Evolutionary conservation across 805 yeast species (phyloP).

Genomic region (Candida montana): DNA sequence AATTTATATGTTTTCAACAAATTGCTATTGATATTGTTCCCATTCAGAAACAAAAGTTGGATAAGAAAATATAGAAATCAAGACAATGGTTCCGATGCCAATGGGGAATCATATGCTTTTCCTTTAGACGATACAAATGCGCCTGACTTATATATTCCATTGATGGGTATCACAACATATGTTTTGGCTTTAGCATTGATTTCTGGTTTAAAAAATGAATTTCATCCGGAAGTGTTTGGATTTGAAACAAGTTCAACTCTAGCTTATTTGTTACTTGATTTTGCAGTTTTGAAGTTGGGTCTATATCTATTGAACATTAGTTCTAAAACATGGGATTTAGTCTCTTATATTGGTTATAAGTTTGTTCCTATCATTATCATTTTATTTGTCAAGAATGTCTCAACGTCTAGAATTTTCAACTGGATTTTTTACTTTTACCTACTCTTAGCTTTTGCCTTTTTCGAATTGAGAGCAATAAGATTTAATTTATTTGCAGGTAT

Average conservation of each 20-base stretch:
- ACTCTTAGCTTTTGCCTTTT: slow-evolving; percentile 54
- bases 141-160: slow-evolving; percentile 92
- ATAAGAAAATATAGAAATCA: slow-evolving; percentile 43
- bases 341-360: slow-evolving; percentile 90
- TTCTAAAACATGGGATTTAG: slow-evolving; percentile 73
- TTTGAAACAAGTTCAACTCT: slow-evolving; percentile 79
- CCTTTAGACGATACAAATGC: slow-evolving; percentile 89
- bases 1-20: slow-evolving; percentile 80
- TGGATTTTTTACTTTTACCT: slow-evolving; percentile 48
- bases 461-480: slow-evolving; percentile 53
- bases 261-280: slow-evolving; percentile 76
- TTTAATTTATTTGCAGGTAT: slow-evolving; percentile 37
- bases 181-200: slow-evolving; percentile 77
- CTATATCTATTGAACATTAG: slow-evolving; percentile 72
- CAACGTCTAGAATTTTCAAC: slow-evolving; percentile 36
- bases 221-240: slow-evolving; percentile 91
- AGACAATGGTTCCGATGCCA: slow-evolving; percentile 27
- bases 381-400: slow-evolving; percentile 45
- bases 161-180: slow-evolving; percentile 89
- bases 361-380: slow-evolving; percentile 73
- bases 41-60: slow-evolving; percentile 85
- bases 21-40: slow-evolving; percentile 69
- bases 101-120: slow-evolving; percentile 46
- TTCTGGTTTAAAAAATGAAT: slow-evolving; percentile 81
- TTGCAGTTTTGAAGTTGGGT: slow-evolving; percentile 70